phyloP scores from a whole-genome alignment of 2,329 filamentous ascomycete genomes.

The Amphichorda felina region DNA sequence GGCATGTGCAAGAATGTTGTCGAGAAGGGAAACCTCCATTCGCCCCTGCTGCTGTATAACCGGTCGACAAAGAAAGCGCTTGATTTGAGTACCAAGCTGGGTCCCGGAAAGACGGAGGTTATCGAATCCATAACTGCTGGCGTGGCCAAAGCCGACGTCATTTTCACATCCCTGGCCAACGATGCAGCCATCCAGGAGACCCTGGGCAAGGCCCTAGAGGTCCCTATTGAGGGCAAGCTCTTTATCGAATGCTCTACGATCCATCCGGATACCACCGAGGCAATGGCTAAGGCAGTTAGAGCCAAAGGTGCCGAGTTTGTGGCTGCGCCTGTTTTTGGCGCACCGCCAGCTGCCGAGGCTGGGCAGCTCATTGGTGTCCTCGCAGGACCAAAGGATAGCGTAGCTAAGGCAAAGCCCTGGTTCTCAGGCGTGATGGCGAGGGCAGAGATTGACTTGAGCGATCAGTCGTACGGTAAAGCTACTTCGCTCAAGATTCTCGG shows the following conservation, averaged over 20 bases:
- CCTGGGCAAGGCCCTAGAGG: slow-evolving; percentile 41
- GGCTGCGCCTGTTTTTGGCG: slow-evolving; percentile 58
- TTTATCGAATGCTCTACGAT: slow-evolving; percentile 84
- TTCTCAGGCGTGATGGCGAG: slow-evolving; percentile 61
- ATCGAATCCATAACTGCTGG: slow-evolving; percentile 53
- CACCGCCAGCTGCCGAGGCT: slow-evolving; percentile 56
- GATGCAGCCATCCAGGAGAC: slow-evolving; percentile 59
- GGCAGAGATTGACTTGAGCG: slow-evolving; percentile 57
- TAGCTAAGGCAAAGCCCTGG: slow-evolving; percentile 57
- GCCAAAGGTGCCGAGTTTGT: slow-evolving; percentile 60
- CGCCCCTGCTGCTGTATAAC: slow-evolving; percentile 71
- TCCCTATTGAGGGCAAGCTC: slow-evolving; percentile 55
- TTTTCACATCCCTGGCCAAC: slow-evolving; percentile 73
- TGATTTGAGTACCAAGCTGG: slow-evolving; percentile 50
- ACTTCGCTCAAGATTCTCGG: slow-evolving; percentile 70
- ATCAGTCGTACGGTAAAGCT: slow-evolving; percentile 56
- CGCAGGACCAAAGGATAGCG: slow-evolving; percentile 48
- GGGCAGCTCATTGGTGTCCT: slow-evolving; percentile 64
- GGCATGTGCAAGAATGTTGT: slow-evolving; percentile 79
- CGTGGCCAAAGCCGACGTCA: slow-evolving; percentile 58
- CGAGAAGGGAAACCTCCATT: slow-evolving; percentile 59
- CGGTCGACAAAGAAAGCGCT: slow-evolving; percentile 56
- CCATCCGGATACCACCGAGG: slow-evolving; percentile 68
- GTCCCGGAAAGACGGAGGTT: slow-evolving; percentile 49
- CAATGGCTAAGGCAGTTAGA: slow-evolving; percentile 44